Conservation (phyloP, 441 rosid genomes). For the Geranium incanum region DNA sequence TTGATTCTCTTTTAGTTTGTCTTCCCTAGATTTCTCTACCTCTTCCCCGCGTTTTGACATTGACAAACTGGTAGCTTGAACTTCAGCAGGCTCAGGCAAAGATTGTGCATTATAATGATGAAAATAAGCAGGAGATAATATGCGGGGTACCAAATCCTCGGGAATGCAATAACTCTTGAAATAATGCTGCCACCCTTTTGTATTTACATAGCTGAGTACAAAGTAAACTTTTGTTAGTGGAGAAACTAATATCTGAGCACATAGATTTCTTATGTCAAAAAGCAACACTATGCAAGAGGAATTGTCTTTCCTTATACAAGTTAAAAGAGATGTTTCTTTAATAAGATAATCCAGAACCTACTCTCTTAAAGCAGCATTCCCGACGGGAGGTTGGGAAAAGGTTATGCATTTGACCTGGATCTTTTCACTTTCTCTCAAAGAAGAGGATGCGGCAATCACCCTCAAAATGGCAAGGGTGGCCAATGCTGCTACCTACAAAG, state of each 20-base stretch:
- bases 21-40: slow-evolving; percentile 39
- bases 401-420: slow-evolving; percentile 86
- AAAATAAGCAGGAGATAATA: slow-evolving; percentile 92
- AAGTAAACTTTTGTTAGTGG: background rate
- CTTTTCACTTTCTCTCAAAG: slow-evolving; percentile 57
- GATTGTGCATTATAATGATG: slow-evolving; percentile 80
- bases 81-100: slow-evolving; percentile 38
- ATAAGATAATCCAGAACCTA: slow-evolving; percentile 30
- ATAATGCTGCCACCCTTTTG: slow-evolving; percentile 86
- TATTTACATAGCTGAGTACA: slow-evolving; percentile 63
- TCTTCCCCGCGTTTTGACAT: slow-evolving; percentile 31
- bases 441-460: slow-evolving; percentile 73
- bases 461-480: slow-evolving; percentile 96
- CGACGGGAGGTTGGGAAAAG: slow-evolving; percentile 94
- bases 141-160: slow-evolving; percentile 94
- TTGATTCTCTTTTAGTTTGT: slow-evolving; percentile 43
- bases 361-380: slow-evolving; percentile 97
- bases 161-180: slow-evolving; percentile 96
- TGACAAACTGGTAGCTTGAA: slow-evolving; percentile 33
- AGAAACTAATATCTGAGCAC: slow-evolving; percentile 6
- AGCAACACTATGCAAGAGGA: slow-evolving; percentile 2
- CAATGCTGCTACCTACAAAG: slow-evolving; percentile 77
- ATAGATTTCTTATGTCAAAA: slow-evolving; percentile 9
- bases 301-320: background rate
- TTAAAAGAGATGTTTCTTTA: background rate